A percentile compares a stretch with the other conserved stretches of the same genome.
phyloP scores from a whole-genome alignment of 2,329 filamentous ascomycete genomes.

The Fusarium sp. region DNA sequence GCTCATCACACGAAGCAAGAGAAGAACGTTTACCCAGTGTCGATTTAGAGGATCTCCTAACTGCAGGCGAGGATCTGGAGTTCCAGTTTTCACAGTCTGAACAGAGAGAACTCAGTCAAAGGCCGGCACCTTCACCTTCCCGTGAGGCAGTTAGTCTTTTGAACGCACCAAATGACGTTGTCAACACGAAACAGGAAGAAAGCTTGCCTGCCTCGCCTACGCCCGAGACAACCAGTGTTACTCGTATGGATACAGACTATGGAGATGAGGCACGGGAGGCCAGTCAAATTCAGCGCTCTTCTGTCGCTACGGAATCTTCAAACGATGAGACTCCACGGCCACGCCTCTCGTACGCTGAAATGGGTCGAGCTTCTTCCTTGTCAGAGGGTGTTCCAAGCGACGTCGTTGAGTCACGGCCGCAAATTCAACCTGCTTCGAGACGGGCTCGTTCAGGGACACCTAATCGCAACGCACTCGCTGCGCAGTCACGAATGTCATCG shows the following conservation, averaged over 20 bases:
- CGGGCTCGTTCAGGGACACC: neutral
- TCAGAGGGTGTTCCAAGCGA: neutral
- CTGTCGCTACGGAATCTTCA: neutral
- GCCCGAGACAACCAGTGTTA: neutral
- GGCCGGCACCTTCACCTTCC: neutral
- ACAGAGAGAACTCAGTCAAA: neutral
- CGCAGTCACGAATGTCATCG: neutral
- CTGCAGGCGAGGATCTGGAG: neutral
- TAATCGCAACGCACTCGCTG: neutral
- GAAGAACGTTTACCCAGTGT: neutral
- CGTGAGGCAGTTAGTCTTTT: neutral
- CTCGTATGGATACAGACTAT: neutral
- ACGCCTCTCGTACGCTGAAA: neutral
- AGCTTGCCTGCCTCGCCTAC: neutral
- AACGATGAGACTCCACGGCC: neutral
- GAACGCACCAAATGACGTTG: neutral
- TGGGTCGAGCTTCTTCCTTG: neutral
- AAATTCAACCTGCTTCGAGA: neutral
- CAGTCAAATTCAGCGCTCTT: neutral
- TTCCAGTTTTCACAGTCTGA: conserved; percentile 2
- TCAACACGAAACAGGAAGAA: neutral
- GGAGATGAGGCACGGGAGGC: neutral
- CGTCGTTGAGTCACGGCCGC: neutral
- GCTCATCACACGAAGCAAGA: neutral
- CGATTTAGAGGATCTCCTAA: neutral